Evolutionary conservation across 2,329 filamentous ascomycete genomes (phyloP), one percentile per base, ranked within the genome.

Genomic region (Colletotrichum orchidophilum): DNA sequence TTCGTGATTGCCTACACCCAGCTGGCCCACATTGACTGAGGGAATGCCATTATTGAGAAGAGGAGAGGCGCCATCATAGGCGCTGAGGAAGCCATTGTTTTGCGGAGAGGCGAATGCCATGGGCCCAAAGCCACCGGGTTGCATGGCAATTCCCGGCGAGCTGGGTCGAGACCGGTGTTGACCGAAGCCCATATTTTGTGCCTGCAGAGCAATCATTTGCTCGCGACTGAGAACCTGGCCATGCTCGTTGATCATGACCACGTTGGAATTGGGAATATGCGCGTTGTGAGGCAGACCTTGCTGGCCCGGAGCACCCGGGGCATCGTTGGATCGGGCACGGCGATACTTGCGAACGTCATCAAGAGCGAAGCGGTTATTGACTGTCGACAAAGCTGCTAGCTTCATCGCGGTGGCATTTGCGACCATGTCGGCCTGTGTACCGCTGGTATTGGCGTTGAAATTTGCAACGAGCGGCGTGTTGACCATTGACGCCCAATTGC

Each of bases 401-500:
- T 99, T 99, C 96, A 99, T 99, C 26, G 96, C 96, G 18, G 96
- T 98, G 29, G 96, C 96, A 79, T 98, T 99, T 70, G 96, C 96
- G 69, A 99, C 93, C 96, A 98, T 98, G 78, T 99, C 96, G 18
- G 95, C 95, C 80, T 98, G 95, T 66, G 88, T 91, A 57, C 85
- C 86, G 73, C 81, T 81, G 18, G 86, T 83, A 82, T 75, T 85
- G 78, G 75, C 86, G 74, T 88, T 92, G 81, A 98, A 99, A 75
- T 92, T 96, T 50, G 94, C 85, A 5, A 96, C 94, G 93, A 98
- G 97, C 2, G 96, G 96, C 2, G 96, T 99, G 83, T 97, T 98
- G 74, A 97, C 92, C 93, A 98, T 97, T 9, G 96, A 98, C 27
- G 96, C 96, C 96, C 96, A 99, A 85, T 96, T 98, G 67, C 94